Evolutionary conservation across 305 asterid genomes (phyloP).

Genomic region (Solanum hybrid): DNA sequence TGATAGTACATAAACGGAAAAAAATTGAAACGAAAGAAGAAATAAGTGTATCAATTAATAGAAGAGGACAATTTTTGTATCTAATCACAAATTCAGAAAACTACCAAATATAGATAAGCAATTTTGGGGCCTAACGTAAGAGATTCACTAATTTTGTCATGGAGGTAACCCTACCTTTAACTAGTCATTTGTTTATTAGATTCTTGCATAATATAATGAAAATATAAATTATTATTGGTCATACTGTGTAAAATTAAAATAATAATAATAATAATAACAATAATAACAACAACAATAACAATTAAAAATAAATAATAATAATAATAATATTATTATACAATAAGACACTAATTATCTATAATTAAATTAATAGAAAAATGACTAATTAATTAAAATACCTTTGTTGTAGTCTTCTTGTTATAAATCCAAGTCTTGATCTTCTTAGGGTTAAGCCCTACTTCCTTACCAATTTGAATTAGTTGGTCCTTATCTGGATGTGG

Average conservation of each 20-base stretch:
- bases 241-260: neutral
- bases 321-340: too few relatives aligned
- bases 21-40: neutral
- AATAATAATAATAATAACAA: too few relatives aligned
- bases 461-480: conserved; percentile 42
- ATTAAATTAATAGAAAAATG: too few relatives aligned
- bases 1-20: too few relatives aligned
- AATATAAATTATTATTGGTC: neutral
- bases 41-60: too few relatives aligned
- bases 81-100: neutral
- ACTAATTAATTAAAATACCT: conserved; percentile 26
- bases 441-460: conserved; percentile 50
- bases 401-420: conserved; percentile 42
- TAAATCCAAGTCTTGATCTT: conserved; percentile 72
- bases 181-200: neutral
- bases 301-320: too few relatives aligned
- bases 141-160: neutral
- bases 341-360: neutral
- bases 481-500: conserved; percentile 60
- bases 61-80: neutral
- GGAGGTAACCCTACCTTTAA: neutral
- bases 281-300: too few relatives aligned
- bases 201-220: neutral
- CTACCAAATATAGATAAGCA: too few relatives aligned
- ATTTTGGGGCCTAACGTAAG: neutral